These are phyloP conservation scores for Ophiostoma tasmaniense DNA, from an alignment of 2,329 filamentous ascomycete genomes.

Conservation along the genomic window DNA sequence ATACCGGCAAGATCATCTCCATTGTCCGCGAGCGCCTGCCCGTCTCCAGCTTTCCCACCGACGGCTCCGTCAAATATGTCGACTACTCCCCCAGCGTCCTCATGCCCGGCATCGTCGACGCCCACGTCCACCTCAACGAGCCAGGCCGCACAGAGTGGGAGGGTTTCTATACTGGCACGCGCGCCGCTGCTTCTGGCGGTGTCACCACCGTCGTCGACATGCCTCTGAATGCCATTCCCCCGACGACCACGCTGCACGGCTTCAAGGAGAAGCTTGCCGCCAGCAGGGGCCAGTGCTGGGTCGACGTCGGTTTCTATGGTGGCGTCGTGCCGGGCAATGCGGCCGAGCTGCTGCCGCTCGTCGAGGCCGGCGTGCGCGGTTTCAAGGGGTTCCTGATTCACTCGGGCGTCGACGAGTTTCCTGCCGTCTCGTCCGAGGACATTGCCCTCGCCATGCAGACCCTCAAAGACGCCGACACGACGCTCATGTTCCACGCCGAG, in stretches of 20 bases:
- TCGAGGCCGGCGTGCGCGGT: slow-evolving; percentile 78
- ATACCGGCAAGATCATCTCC: slow-evolving; percentile 75
- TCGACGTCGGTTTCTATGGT: slow-evolving; percentile 97
- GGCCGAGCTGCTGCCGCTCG: slow-evolving; percentile 66
- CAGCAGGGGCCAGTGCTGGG: slow-evolving; percentile 84
- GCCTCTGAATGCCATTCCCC: slow-evolving; percentile 94
- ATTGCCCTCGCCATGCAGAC: slow-evolving; percentile 72
- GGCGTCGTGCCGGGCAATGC: slow-evolving; percentile 88
- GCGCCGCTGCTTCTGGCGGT: slow-evolving; percentile 87
- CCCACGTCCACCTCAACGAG: slow-evolving; percentile 96
- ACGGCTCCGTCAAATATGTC: slow-evolving; percentile 59
- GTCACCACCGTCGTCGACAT: slow-evolving; percentile 97
- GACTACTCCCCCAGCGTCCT: slow-evolving; percentile 81
- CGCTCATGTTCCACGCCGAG: slow-evolving; percentile 98
- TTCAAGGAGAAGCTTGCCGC: slow-evolving; percentile 80
- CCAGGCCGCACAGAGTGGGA: slow-evolving; percentile 97
- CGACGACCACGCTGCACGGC: slow-evolving; percentile 78
- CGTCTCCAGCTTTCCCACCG: slow-evolving; percentile 60
- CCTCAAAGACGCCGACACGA: slow-evolving; percentile 73
- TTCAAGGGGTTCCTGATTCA: slow-evolving; percentile 99
- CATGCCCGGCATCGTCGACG: slow-evolving; percentile 86
- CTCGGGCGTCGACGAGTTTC: slow-evolving; percentile 94
- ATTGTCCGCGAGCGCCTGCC: slow-evolving; percentile 70
- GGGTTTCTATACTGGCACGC: slow-evolving; percentile 89
- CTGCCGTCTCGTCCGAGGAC: slow-evolving; percentile 73